Conservation (phyloP, 2,329 filamentous ascomycete species). For the Nemania bipapillata region DNA sequence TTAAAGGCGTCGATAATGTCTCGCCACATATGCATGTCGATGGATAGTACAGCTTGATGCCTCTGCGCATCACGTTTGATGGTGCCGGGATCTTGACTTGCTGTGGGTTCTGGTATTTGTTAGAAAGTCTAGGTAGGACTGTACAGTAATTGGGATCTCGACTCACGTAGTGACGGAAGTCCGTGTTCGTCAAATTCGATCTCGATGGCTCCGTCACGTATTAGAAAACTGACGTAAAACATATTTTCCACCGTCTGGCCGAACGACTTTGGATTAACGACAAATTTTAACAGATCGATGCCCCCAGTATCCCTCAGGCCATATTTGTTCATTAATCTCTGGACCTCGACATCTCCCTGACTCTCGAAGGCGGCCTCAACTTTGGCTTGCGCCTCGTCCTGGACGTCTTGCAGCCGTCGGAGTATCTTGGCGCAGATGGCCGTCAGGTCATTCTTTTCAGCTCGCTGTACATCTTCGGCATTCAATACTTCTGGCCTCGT, state of each 20-base stretch:
- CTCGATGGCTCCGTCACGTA: slow-evolving; percentile 82
- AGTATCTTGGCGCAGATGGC: slow-evolving; percentile 81
- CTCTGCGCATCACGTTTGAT: slow-evolving; percentile 67
- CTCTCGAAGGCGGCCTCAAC: slow-evolving; percentile 57
- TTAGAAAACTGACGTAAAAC: slow-evolving; percentile 95
- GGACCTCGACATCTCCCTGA: slow-evolving; percentile 60
- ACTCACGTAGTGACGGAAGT: slow-evolving; percentile 83
- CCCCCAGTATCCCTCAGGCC: slow-evolving; percentile 75
- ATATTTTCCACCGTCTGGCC: slow-evolving; percentile 96
- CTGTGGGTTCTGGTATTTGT: slow-evolving; percentile 52
- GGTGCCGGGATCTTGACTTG: slow-evolving; percentile 55
- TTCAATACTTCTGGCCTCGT: slow-evolving; percentile 82
- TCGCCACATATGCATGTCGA: slow-evolving; percentile 87
- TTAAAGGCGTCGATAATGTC: slow-evolving; percentile 79
- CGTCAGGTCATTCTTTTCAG: slow-evolving; percentile 83
- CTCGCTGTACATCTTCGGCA: slow-evolving; percentile 76
- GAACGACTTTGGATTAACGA: slow-evolving; percentile 89
- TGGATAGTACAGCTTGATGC: slow-evolving; percentile 86
- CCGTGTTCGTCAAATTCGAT: slow-evolving; percentile 78
- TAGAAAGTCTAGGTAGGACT: slow-evolving; percentile 33
- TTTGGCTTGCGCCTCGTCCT: slow-evolving; percentile 60
- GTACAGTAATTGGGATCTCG: too few relatives aligned
- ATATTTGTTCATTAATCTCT: slow-evolving; percentile 70
- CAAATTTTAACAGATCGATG: slow-evolving; percentile 84
- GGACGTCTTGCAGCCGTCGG: slow-evolving; percentile 65